Evolutionary conservation across 768 basidiomycete species (phyloP).

Genomic region (Astraeus odoratus): DNA sequence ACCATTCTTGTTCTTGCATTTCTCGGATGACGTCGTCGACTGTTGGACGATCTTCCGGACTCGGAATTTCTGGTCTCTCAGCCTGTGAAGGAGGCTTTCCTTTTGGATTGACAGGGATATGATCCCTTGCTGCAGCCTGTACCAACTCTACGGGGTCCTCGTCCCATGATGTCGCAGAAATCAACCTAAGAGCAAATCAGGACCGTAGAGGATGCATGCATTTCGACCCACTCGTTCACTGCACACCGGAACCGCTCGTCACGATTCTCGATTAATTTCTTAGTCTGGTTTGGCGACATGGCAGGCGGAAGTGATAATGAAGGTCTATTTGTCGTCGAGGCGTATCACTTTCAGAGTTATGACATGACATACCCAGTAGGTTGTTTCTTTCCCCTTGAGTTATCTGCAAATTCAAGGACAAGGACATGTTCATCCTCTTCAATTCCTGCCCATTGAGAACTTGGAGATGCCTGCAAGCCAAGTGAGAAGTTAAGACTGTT

Average conservation of each 20-base stretch:
- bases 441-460: slow-evolving; percentile 20
- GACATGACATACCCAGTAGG: slow-evolving; percentile 18
- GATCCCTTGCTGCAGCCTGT: slow-evolving; percentile 58
- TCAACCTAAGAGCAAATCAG: slow-evolving; percentile 36
- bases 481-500: slow-evolving; percentile 37
- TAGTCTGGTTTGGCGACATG: slow-evolving; percentile 50
- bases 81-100: background rate
- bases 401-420: slow-evolving; percentile 45
- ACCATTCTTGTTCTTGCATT: slow-evolving; percentile 54
- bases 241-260: slow-evolving; percentile 60
- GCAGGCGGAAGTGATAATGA: slow-evolving; percentile 24
- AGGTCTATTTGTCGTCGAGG: slow-evolving; percentile 8
- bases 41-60: slow-evolving; percentile 46
- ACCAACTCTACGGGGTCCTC: slow-evolving; percentile 63
- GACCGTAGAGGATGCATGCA: background rate
- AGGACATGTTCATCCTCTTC: slow-evolving; percentile 43
- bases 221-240: slow-evolving; percentile 52
- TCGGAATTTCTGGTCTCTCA: slow-evolving; percentile 26
- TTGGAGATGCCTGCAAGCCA: slow-evolving; percentile 11
- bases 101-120: slow-evolving; percentile 62
- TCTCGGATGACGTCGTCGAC: slow-evolving; percentile 55
- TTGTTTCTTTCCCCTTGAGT: slow-evolving; percentile 28
- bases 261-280: slow-evolving; percentile 65
- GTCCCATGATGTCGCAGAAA: slow-evolving; percentile 40
- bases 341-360: background rate